Conservation (phyloP, 352 stramenopile genomes). For the Globisporangium paroecandrum region DNA sequence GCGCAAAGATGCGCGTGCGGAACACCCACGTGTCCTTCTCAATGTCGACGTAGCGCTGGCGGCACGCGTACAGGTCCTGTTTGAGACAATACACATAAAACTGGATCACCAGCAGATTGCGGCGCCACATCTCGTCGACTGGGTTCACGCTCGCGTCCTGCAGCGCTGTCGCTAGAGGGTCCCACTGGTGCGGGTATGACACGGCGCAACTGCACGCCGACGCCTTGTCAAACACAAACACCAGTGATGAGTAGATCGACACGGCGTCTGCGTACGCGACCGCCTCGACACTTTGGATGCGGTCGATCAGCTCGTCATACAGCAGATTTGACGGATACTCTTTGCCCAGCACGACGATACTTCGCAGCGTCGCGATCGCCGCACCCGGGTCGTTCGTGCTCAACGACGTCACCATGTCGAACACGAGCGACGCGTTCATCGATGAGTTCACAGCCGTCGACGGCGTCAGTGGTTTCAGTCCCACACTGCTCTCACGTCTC, state of each 20-base stretch:
- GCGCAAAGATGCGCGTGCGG: slow-evolving; percentile 51
- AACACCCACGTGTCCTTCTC: slow-evolving; percentile 54
- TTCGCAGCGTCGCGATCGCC: slow-evolving; percentile 68
- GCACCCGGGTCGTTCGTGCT: slow-evolving; percentile 82
- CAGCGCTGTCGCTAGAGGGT: slow-evolving; percentile 49
- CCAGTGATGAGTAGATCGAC: slow-evolving; percentile 72
- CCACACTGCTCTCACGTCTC: slow-evolving; percentile 12
- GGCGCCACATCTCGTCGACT: slow-evolving; percentile 55
- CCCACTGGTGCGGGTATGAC: slow-evolving; percentile 71
- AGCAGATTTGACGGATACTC: slow-evolving; percentile 80
- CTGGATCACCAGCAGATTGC: slow-evolving; percentile 69
- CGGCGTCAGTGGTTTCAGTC: slow-evolving; percentile 61
- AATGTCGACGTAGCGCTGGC: slow-evolving; percentile 41
- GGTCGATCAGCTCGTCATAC: slow-evolving; percentile 75
- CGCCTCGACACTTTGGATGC: slow-evolving; percentile 69
- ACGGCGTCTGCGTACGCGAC: slow-evolving; percentile 68
- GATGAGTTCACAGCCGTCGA: slow-evolving; percentile 56
- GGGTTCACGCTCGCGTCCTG: slow-evolving; percentile 50
- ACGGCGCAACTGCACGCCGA: slow-evolving; percentile 55
- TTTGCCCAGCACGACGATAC: slow-evolving; percentile 80
- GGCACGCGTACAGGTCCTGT: slow-evolving; percentile 58
- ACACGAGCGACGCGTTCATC: slow-evolving; percentile 80
- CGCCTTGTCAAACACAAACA: slow-evolving; percentile 81
- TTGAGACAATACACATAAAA: slow-evolving; percentile 84
- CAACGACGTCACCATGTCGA: slow-evolving; percentile 80